phyloP scores from a whole-genome alignment of 805 yeast genomes.

The Jamesozyma lodderae region DNA sequence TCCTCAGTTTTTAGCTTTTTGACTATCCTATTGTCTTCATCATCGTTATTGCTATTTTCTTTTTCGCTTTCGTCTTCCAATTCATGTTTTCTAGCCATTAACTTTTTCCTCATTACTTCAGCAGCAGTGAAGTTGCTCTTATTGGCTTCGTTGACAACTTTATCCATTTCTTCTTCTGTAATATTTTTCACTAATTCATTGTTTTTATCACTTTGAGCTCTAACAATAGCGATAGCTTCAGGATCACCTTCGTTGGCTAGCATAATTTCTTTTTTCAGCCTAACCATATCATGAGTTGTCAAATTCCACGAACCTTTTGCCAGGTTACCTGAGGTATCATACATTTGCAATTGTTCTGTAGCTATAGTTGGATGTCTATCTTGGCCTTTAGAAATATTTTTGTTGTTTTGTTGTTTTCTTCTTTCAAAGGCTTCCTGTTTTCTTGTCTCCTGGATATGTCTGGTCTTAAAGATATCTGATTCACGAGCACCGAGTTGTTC shows the following conservation, averaged over 20 bases:
- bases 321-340: conserved; percentile 63
- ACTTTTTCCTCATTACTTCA: conserved; percentile 34
- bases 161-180: conserved; percentile 23
- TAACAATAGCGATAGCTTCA: conserved; percentile 56
- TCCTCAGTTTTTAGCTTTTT: conserved; percentile 17
- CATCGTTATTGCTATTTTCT: conserved; percentile 5
- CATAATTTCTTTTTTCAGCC: conserved; percentile 50
- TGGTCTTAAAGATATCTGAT: conserved; percentile 61
- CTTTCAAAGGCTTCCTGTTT: conserved; percentile 58
- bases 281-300: conserved; percentile 62
- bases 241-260: conserved; percentile 65
- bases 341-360: conserved; percentile 62
- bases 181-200: conserved; percentile 19
- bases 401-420: conserved; percentile 38
- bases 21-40: conserved; percentile 3
- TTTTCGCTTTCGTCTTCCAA: conserved; percentile 20
- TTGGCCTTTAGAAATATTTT: conserved; percentile 56
- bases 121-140: conserved; percentile 38
- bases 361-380: conserved; percentile 70
- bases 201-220: conserved; percentile 32
- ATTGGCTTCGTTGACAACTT: conserved; percentile 31
- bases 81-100: conserved; percentile 23
- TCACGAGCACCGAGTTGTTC: conserved; percentile 61
- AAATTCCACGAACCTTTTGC: conserved; percentile 60
- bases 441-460: conserved; percentile 61